Percentiles rank a stretch among this genome's conserved stretches.
Evolutionary conservation across 208 protist species (phyloP).

Genomic region (Leishmania tarentolae): DNA sequence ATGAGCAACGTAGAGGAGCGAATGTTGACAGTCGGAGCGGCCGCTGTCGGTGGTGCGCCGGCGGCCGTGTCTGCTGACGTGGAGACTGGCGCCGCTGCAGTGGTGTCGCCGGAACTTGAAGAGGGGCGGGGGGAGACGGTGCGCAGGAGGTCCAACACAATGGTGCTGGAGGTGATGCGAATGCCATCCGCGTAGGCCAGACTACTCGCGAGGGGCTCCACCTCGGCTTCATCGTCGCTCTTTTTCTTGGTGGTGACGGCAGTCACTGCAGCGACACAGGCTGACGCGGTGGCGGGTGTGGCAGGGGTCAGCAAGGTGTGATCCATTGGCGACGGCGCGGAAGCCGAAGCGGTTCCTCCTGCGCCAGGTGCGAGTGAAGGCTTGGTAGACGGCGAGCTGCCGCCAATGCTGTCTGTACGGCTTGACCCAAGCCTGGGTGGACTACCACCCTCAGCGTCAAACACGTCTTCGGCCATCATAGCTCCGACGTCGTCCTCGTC

Average conservation of each 20-base stretch:
- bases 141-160: slow-evolving; percentile 26
- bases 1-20: slow-evolving; percentile 23
- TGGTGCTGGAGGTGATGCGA: slow-evolving; percentile 28
- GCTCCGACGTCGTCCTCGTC: slow-evolving; percentile 59
- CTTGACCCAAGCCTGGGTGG: background rate
- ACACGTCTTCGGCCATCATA: slow-evolving; percentile 24
- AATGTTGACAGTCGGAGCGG: background rate
- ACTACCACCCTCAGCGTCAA: background rate
- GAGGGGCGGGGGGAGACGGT: background rate
- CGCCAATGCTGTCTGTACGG: background rate
- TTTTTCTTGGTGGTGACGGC: background rate
- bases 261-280: background rate
- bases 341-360: background rate
- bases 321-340: background rate
- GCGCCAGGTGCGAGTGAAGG: background rate
- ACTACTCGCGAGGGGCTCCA: background rate
- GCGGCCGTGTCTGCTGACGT: background rate
- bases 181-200: slow-evolving; percentile 25
- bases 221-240: background rate
- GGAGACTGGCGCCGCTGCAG: background rate
- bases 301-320: background rate
- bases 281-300: background rate
- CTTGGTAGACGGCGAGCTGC: background rate
- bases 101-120: background rate
- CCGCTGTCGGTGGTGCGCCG: background rate